Percentiles rank a stretch among this genome's conserved stretches.
phyloP scores from a whole-genome alignment of 1,284 basidiomycete genomes.

The Afroboletus lepidellus region DNA sequence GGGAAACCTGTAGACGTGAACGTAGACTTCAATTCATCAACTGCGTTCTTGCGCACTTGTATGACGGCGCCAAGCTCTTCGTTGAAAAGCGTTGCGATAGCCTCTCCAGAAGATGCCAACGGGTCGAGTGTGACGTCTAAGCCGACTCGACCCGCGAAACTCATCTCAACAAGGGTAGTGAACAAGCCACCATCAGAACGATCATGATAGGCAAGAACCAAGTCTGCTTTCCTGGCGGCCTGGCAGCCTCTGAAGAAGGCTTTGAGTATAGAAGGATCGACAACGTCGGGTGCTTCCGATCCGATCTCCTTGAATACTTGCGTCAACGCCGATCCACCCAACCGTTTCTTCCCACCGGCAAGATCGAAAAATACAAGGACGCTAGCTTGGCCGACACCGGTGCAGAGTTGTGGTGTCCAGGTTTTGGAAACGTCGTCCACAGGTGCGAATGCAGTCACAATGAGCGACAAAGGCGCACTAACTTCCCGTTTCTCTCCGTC shows the following conservation, averaged over 20 bases:
- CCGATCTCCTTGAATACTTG: constrained; percentile 96
- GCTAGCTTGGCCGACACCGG: constrained; percentile 63
- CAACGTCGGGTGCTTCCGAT: constrained; percentile 86
- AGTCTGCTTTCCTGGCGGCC: constrained; percentile 58
- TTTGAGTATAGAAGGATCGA: constrained; percentile 72
- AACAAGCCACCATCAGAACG: constrained; percentile 96
- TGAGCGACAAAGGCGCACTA: constrained; percentile 87
- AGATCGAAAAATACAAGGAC: constrained; percentile 90
- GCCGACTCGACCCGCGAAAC: constrained; percentile 88
- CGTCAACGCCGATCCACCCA: constrained; percentile 93
- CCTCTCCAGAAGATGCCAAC: constrained; percentile 49
- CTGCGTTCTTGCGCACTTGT: constrained; percentile 71
- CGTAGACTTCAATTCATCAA: constrained; percentile 56
- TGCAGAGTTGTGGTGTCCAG: constrained; percentile 91
- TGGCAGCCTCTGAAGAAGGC: constrained; percentile 83
- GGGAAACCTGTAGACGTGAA: constrained; percentile 78
- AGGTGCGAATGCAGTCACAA: constrained; percentile 93
- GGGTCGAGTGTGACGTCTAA: constrained; percentile 67
- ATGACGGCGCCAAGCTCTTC: constrained; percentile 95
- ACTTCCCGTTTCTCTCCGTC: constrained; percentile 74
- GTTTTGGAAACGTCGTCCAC: constrained; percentile 79
- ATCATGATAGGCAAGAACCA: constrained; percentile 95
- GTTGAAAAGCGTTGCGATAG: constrained; percentile 82
- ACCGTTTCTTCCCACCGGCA: constrained; percentile 77
- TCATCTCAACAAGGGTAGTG: constrained; percentile 93